Conservation (phyloP, 495 filamentous ascomycete genomes). For the Neurospora sp. region DNA sequence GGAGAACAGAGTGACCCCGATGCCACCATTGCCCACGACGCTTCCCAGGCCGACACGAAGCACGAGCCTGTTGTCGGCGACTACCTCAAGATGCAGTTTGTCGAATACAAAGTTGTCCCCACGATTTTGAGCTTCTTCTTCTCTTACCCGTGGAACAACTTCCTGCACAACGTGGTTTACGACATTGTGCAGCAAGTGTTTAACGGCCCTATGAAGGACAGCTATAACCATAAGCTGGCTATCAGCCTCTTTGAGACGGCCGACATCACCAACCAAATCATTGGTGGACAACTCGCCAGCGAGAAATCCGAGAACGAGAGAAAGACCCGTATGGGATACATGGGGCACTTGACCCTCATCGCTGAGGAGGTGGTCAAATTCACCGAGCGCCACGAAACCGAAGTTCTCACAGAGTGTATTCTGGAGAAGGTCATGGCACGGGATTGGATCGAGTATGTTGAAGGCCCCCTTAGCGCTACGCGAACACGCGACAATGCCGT, state of each 20-base stretch:
- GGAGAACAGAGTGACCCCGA: conserved; percentile 8
- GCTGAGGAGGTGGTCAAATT: conserved; percentile 99
- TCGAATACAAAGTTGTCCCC: conserved; percentile 86
- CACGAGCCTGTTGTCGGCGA: conserved; percentile 87
- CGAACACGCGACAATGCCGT: conserved; percentile 96
- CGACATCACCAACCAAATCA: conserved; percentile 80
- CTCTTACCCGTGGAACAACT: conserved; percentile 98
- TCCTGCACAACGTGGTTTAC: conserved; percentile 98
- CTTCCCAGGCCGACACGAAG: conserved; percentile 1
- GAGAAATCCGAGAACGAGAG: conserved; percentile 71
- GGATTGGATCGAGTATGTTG: conserved; percentile 92
- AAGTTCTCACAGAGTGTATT: conserved; percentile 73
- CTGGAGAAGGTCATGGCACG: conserved; percentile 78
- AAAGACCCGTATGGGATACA: conserved; percentile 92
- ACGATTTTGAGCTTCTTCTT: conserved; percentile 98
- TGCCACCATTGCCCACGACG: conserved; percentile 5
- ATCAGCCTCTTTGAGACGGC: conserved; percentile 87
- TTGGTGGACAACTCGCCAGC: conserved; percentile 78
- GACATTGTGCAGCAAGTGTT: conserved; percentile 99
- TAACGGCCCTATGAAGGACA: conserved; percentile 94
- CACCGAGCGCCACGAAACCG: conserved; percentile 84
- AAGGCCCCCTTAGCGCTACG: conserved; percentile 86
- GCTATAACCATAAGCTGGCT: conserved; percentile 86
- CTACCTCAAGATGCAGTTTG: conserved; percentile 92
- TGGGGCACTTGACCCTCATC: conserved; percentile 96